Evolutionary conservation across 352 stramenopile species (phyloP), one percentile per base, ranked within the genome.

Genomic region (Achlya hypogyna): DNA sequence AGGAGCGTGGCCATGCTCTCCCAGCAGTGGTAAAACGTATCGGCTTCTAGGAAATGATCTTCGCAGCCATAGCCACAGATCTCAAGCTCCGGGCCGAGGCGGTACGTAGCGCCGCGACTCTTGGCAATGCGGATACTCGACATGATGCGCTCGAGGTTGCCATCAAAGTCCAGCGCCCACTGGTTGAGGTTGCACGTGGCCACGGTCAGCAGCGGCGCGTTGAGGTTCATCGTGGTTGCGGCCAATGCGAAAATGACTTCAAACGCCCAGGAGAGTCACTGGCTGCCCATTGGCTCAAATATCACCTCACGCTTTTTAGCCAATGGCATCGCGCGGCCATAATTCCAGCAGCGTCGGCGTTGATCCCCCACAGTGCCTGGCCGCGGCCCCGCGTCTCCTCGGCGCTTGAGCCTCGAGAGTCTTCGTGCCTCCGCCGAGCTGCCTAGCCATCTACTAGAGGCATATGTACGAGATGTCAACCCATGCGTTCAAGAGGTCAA

Each of bases 111-210:
- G 25, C 93, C 91, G 8, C 74, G 75, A 10, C 64, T 75, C 74
- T 98, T 98, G 51, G 93, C 88, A 53, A 87, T 72, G 42, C 76
- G 77, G 71, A 98, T 98, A n/a, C 92, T 98, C 47, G 72, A 52
- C 28, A 94, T 68, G 72, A 96, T 96, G 47, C 96, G 90, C 69
- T 95, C 74, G 23, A 98, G 70, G 76, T 99, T 99, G 29, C 96
- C 96, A 74, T 98, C 92, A 82, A 99, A 99, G 78, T 99, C 96
- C 54, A 99, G 79, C 35, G 96, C 91, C 96, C 96, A 99, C 78
- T 99, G 96, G 81, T 99, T 98, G 51, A 99, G 82, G 72, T 98
- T 98, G 79, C 96, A 99, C 35, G 97, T 98, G 51, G 97, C 95
- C 22, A 99, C 82, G 29, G 91, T 98, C 66, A 98, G 84, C 34